These are phyloP conservation scores for Coemansia sp. DNA, from an alignment of 192 early-diverging fungal species.

Conservation along the genomic window DNA sequence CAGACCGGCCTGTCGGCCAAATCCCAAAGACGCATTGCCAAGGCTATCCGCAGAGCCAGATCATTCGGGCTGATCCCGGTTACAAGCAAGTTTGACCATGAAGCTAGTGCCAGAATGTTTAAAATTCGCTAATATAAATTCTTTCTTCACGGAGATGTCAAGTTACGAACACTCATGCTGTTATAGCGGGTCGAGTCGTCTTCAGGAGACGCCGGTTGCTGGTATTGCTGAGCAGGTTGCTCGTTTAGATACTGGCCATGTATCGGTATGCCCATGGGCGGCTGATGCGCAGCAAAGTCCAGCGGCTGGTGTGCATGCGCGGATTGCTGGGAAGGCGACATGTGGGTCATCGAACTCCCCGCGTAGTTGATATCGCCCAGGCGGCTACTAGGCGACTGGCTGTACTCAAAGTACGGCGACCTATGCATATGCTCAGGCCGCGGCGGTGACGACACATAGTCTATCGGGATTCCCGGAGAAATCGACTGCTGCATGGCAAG, in stretches of 20 bases:
- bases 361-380: not conserved
- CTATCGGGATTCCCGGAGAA: slow-evolving; percentile 5
- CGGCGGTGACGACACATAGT: slow-evolving; percentile 6
- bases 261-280: no score
- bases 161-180: slow-evolving; percentile 51
- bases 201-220: slow-evolving; percentile 11
- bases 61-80: slow-evolving; percentile 57
- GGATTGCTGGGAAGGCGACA: not conserved
- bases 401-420: slow-evolving; percentile 8
- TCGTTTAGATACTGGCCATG: not conserved
- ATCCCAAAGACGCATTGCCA: slow-evolving; percentile 59
- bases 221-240: slow-evolving; percentile 12
- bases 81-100: slow-evolving; percentile 25
- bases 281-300: slow-evolving; percentile 2
- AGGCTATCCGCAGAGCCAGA: slow-evolving; percentile 62
- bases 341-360: not conserved
- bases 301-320: slow-evolving; percentile 1
- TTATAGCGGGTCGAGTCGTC: slow-evolving; percentile 24
- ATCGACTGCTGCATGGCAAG: not conserved
- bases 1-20: slow-evolving; percentile 61
- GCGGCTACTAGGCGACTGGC: slow-evolving; percentile 4
- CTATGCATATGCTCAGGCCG: not conserved
- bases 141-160: slow-evolving; percentile 44
- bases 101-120: slow-evolving; percentile 12
- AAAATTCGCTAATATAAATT: not conserved